Base-by-base conservation (phyloP, 1,284 basidiomycete genomes). In the Athelia psychrophila region DNA sequence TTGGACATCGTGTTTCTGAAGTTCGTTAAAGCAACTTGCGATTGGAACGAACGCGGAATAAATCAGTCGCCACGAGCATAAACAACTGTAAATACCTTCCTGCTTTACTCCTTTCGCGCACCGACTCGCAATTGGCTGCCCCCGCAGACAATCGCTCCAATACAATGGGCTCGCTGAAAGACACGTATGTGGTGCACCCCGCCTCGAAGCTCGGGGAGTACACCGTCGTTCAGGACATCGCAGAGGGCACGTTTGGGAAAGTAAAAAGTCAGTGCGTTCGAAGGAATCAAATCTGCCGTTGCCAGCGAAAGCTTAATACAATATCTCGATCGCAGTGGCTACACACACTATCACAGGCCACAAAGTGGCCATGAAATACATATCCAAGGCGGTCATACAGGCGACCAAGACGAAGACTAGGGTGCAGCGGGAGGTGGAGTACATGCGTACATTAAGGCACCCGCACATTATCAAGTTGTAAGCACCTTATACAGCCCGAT, bases 301-400 rank as follows among this genome's bases (percentile, higher is more conserved):
- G 51, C 61, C 60, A 57, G 60, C n/a, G n/a, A n/a, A 56, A 50
- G 56, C 52, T 54, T 54, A 36, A 49, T 56, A 54, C 48, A 30
- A 30, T n/a, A n/a, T n/a, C 6, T 30, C 27, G 27, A 30, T 30
- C 27, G 46, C 68, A 98, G 94, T 96, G 80, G 96, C 94, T 30
- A 86, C 86, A 13, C 96, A 99, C 69, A 91, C 91, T 42, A 83
- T 98, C 59, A 98, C 96, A 0, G 94, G 95, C 0, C 93, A 98
- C 65, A 87, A 88, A 60, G 96, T 99, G 42, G 96, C 96, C 3
- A 94, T 99, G 89, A 98, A 98, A 77, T 94, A 93, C 65, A 94
- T 98, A 63, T 94, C 93, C 54, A 94, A 96, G 67, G 90, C 91
- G 53, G 94, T 93, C 63, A 98, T 98, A 55, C 88, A 90, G 58